Evolutionary conservation across 345 rosid genomes (phyloP).

Genomic region (Gossypium sturtianum): DNA sequence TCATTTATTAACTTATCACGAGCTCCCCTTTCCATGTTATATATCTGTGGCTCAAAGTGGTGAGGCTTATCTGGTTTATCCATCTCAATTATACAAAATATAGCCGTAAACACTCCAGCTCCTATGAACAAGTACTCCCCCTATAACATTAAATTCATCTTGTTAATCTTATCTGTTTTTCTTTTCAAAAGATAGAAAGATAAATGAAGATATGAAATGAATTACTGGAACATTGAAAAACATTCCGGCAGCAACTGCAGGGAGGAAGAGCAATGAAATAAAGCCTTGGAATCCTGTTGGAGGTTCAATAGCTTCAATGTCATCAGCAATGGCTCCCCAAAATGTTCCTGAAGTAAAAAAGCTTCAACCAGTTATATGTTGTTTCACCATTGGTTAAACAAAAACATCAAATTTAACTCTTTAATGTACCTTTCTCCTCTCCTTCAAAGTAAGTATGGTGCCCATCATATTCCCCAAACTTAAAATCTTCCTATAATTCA

Average conservation of each 20-base stretch:
- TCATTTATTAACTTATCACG: conserved; percentile 82
- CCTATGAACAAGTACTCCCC: conserved; percentile 79
- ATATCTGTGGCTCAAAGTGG: conserved; percentile 91
- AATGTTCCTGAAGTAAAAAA: conserved; percentile 38
- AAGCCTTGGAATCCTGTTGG: conserved; percentile 83
- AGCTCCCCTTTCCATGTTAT: conserved; percentile 78
- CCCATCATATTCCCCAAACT: conserved; percentile 70
- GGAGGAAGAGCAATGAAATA: conserved; percentile 86
- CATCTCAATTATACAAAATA: conserved; percentile 78
- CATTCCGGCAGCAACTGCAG: conserved; percentile 66
- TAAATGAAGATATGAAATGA: conserved; percentile 21
- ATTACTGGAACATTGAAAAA: conserved; percentile 66
- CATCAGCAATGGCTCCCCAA: conserved; percentile 69
- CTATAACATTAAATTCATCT: conserved; percentile 25
- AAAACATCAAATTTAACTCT: neutral
- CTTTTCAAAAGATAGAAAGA: neutral
- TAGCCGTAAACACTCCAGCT: conserved; percentile 58
- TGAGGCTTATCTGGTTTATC: conserved; percentile 88
- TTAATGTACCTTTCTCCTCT: conserved; percentile 33
- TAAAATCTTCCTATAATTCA: conserved; percentile 61
- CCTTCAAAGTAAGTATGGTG: conserved; percentile 81
- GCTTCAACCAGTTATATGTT: neutral
- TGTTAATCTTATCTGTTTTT: conserved; percentile 1
- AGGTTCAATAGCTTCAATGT: conserved; percentile 51
- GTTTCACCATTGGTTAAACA: neutral